Evolutionary conservation across 257 asterid species (phyloP).

Genomic region (Nyctanthes arbortristis): DNA sequence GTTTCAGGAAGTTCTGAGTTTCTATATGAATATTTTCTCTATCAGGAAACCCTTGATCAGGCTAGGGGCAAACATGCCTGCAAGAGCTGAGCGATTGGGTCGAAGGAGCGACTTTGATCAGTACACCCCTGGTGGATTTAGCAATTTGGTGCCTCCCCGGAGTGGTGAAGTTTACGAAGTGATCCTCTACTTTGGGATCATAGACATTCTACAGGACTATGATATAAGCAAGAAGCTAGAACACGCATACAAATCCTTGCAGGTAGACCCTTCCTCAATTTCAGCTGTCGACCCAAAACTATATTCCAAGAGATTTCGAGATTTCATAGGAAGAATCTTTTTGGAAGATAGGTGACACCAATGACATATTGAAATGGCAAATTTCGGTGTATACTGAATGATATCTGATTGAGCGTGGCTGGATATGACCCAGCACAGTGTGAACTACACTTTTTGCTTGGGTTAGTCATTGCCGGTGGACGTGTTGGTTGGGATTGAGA

Average conservation of each 20-base stretch:
- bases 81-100: conserved; percentile 75
- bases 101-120: conserved; percentile 82
- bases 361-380: background rate
- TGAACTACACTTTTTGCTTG: background rate
- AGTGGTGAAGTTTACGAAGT: conserved; percentile 69
- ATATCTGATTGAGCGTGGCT: background rate
- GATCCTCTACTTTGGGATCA: conserved; percentile 87
- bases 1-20: background rate
- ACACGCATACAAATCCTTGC: conserved; percentile 91
- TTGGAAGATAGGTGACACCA: conserved; percentile 63
- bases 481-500: background rate
- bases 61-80: conserved; percentile 97
- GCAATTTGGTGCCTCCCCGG: conserved; percentile 44
- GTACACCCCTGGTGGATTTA: conserved; percentile 52
- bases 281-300: conserved; percentile 96
- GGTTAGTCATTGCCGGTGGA: background rate
- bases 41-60: conserved; percentile 79
- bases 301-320: conserved; percentile 84
- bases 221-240: conserved; percentile 93
- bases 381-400: background rate
- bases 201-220: conserved; percentile 90
- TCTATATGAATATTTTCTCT: conserved; percentile 1
- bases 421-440: background rate
- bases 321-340: conserved; percentile 77
- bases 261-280: conserved; percentile 78